Percentiles rank a stretch among this genome's conserved stretches.
Evolutionary conservation across 805 yeast species (phyloP).

Genomic region (Diddensiella transvaalensis): DNA sequence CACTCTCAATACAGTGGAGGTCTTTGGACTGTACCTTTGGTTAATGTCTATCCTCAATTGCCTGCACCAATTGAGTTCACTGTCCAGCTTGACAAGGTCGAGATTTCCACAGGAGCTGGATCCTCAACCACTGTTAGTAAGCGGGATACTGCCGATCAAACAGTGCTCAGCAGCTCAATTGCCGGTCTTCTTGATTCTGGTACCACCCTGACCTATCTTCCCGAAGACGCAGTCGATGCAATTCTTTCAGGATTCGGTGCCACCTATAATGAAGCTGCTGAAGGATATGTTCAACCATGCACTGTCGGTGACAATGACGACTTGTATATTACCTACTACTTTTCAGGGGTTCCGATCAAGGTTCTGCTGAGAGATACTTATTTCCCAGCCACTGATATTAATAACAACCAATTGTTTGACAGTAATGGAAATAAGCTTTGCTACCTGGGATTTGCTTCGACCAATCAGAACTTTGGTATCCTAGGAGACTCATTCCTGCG

Average conservation of each 20-base stretch:
- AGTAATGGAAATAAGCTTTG: slow-evolving; percentile 12
- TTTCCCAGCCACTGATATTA: slow-evolving; percentile 8
- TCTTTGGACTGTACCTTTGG: slow-evolving; percentile 27
- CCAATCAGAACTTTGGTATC: slow-evolving; percentile 26
- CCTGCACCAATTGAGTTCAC: slow-evolving; percentile 11
- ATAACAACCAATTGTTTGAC: slow-evolving; percentile 4
- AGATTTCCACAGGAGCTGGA: slow-evolving; percentile 1
- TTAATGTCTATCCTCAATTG: slow-evolving; percentile 12
- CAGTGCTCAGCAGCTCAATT: slow-evolving; percentile 4
- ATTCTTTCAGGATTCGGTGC: slow-evolving; percentile 13
- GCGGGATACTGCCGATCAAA: slow-evolving; percentile 6
- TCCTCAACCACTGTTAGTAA: slow-evolving; percentile 8
- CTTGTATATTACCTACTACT: slow-evolving; percentile 18
- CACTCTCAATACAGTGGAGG: slow-evolving; percentile 54
- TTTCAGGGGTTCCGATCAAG: slow-evolving; percentile 25
- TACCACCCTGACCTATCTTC: slow-evolving; percentile 50
- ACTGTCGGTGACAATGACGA: slow-evolving; percentile 1
- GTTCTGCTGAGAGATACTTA: slow-evolving; percentile 29
- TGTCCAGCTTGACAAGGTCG: slow-evolving; percentile 21
- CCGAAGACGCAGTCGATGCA: slow-evolving; percentile 31
- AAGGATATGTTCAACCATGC: slow-evolving; percentile 11
- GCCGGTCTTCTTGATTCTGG: slow-evolving; percentile 57
- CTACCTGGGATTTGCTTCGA: slow-evolving; percentile 10
- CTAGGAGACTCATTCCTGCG: slow-evolving; percentile 66
- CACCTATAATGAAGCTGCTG: slow-evolving; percentile 3